Evolutionary conservation across 2,329 filamentous ascomycete species (phyloP), one percentile per base, ranked within the genome.

Genomic region (Blumeria hordei): DNA sequence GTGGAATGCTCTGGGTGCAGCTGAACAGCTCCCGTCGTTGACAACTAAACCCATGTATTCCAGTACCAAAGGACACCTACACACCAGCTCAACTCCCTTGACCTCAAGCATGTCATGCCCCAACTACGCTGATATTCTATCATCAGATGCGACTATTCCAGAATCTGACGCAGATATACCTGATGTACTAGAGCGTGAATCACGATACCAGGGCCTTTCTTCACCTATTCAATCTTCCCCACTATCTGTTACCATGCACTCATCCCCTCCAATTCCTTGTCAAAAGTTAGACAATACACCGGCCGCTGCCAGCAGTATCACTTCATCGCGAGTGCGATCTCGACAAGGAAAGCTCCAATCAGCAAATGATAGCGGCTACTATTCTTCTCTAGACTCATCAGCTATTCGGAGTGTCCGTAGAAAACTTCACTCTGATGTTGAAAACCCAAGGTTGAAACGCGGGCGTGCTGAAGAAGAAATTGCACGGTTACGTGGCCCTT

Each of bases 391-490:
- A 16, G 88, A 95, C 62, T 96, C 92, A 2, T 96, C 92, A 0
- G 87, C 76, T 12, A 76, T 86, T 66, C 78, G 90, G 32, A 37
- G 35, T 12, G 80, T 83, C 51, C 79, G 81, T 14, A 73, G 78
- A 56, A 72, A 85, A 16, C 73, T 87, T 45, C 86, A 82, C 3
- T 90, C 86, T 0, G 88, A 93, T 63, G 76, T 81, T 54, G 84
- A 88, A 61, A 80, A 81, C n/a, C 83, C 83, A 53, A 77, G 79
- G 55, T 81, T 88, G 62, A 93, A 90, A 71, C 83, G 86, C 57
- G 90, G 90, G 34, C 83, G 90, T 58, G 92, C 92, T 14, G 92
- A 96, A 67, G 88, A 93, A 63, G 92, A 95, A 68, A 95, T 98
- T 71, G 85, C 85, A 49, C 85, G 90, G 43, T 82, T 96, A 55